phyloP scores from a whole-genome alignment of 2,329 filamentous ascomycete species.

The Aspergillus thermomutatus region DNA sequence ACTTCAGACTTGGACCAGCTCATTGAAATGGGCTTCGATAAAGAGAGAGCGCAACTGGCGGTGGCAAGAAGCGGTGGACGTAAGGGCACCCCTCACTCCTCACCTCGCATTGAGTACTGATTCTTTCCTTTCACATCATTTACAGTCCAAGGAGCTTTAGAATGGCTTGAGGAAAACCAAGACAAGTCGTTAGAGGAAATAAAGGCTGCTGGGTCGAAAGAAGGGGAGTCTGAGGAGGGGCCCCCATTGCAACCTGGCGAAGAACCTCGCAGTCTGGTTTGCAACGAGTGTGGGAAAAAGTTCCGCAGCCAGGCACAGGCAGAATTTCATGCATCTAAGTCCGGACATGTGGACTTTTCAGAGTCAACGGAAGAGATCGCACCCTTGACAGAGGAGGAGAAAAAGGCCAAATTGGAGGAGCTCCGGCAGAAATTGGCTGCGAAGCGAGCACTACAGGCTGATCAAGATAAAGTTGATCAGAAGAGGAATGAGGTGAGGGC shows the following conservation, averaged over 20 bases:
- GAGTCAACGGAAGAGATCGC: conserved; percentile 92
- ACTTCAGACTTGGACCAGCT: conserved; percentile 58
- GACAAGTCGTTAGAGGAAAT: conserved; percentile 84
- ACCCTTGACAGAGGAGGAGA: conserved; percentile 87
- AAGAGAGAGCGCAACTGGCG: conserved; percentile 75
- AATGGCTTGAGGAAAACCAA: conserved; percentile 92
- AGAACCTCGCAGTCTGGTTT: conserved; percentile 75
- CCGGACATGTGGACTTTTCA: conserved; percentile 84
- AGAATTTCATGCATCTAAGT: conserved; percentile 87
- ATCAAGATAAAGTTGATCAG: conserved; percentile 73
- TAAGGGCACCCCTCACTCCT: conserved; percentile 45
- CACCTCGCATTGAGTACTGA: neutral
- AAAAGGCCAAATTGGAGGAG: conserved; percentile 73
- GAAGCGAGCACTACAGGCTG: conserved; percentile 66
- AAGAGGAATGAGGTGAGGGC: conserved; percentile 74
- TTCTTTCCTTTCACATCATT: conserved; percentile 9
- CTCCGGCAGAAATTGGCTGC: conserved; percentile 67
- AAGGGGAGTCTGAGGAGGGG: conserved; percentile 55
- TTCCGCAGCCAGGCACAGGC: conserved; percentile 79
- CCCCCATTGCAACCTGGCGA: conserved; percentile 68
- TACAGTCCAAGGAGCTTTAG: conserved; percentile 78
- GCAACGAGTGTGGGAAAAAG: conserved; percentile 91
- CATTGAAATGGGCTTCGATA: conserved; percentile 74
- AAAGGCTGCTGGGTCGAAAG: conserved; percentile 52
- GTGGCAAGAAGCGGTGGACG: conserved; percentile 77